Evolutionary conservation across 805 yeast species (phyloP), one percentile per base, ranked within the genome.

Genomic region (Brettanomyces bruxellensis): DNA sequence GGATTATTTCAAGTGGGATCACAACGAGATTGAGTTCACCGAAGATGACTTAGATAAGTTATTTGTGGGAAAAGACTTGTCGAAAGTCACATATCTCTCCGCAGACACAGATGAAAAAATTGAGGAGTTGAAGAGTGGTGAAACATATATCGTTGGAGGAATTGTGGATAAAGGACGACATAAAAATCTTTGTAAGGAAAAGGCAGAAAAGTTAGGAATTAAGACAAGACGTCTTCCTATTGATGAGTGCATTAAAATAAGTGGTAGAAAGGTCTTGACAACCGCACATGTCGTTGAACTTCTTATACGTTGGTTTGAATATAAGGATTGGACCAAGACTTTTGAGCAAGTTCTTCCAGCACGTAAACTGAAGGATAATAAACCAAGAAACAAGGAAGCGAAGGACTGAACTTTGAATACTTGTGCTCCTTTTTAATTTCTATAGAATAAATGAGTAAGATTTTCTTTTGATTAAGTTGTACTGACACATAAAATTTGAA

Each of bases 281-380:
- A 90, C 97, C 0, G 85, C 95, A 32, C 98, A 91, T 61, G 98
- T 93, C n/a, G 84, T 86, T 50, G 96, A 91, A 61, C 66, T 93
- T 50, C 70, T 89, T 66, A 72, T 91, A 46, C 78, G 80, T 59
- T 89, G 91, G 85, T 73, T 81, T 49, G 95, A 89, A 55, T 68
- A 70, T 40, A 73, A 72, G 47, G 87, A 86, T 62, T 91, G 99
- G 98, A 84, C 79, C 55, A 65, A 62, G 44, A 95, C 97, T 0
- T 89, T 93, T 60, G 91, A 89, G 60, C 71, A 74, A n/a, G 93
- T 86, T 1, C 71, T 91, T 45, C 99, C 99, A 3, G 78, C 78
- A 36, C 72, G 98, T 53, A 93, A 90, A 56, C 58, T 75, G 24
- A 61, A 59, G 3, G 51, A 53, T 7, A 55, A 65, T 58, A 51